A percentile compares a stretch with the other conserved stretches of the same genome.
Conservation (phyloP, 106 monocot species). For the Dactylorhiza incarnata region DNA sequence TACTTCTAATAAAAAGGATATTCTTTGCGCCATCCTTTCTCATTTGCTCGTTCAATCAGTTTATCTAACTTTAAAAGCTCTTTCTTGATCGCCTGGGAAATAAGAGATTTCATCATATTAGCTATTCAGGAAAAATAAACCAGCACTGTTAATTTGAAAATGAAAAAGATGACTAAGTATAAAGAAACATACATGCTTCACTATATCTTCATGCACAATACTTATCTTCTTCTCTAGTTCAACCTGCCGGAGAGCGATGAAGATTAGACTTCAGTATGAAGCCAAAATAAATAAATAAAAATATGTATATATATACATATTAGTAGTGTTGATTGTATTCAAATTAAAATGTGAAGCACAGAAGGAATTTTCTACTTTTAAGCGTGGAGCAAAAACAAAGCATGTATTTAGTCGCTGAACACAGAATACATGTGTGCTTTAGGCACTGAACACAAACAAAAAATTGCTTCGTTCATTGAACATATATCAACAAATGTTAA, state of each 20-base stretch:
- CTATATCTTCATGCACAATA: conserved; percentile 47
- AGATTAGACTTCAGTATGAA: neutral
- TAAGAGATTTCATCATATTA: conserved; percentile 5
- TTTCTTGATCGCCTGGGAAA: conserved; percentile 55
- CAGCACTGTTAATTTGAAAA: neutral
- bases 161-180: neutral
- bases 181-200: conserved; percentile 46
- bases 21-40: conserved; percentile 77
- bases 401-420: too few species aligned
- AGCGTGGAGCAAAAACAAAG: too few species aligned
- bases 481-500: neutral
- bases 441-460: too few species aligned
- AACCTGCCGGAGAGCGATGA: conserved; percentile 35
- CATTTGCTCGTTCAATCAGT: conserved; percentile 57
- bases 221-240: conserved; percentile 46
- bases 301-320: neutral
- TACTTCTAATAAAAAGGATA: conserved; percentile 44
- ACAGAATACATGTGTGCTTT: too few species aligned
- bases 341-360: neutral
- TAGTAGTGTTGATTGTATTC: neutral
- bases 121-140: neutral
- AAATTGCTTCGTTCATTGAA: neutral
- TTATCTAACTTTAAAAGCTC: conserved; percentile 47
- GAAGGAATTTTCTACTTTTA: neutral
- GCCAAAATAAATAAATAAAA: neutral